Evolutionary conservation across 805 yeast species (phyloP), one percentile per base, ranked within the genome.

Genomic region (Metschnikowia koreensis): DNA sequence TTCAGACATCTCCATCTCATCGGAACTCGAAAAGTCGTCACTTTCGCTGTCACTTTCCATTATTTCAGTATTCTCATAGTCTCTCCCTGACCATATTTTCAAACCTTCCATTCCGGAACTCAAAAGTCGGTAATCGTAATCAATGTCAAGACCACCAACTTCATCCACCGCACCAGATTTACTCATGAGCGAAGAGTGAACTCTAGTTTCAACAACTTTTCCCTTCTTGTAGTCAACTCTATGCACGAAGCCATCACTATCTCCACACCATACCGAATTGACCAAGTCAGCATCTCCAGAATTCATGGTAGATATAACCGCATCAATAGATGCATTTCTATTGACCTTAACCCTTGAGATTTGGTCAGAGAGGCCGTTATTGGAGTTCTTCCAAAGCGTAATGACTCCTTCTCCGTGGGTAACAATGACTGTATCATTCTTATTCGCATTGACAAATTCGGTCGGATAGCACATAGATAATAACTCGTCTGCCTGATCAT

Each of bases 401-500:
- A 90, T 76, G 12, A 89, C 81, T 3, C 98, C 98, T 63, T 87
- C 94, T 13, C 96, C 90, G 86, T 90, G 91, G 42, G 97, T 93
- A 59, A 92, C 91, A 4, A 86, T 80, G 3, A 84, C 79, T 0
- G 82, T 77, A 16, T 82, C 84, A 48, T 84, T 88, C 44, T 77
- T 79, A 12, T 82, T 78, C 10, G 60, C 68, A 38, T 62, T 66
- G 11, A 66, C 58, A 1, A 80, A 80, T 55, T 86, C 88, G 1
- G 72, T 60, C 1, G 84, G 79, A 70, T 84, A 82, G 38, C 88
- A 73, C 60, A 89, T 86, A 50, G 91, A 77, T 41, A 93, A 69
- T n/a, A 93, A 70, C 64, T 93, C 99, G 63, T 93, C 98, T 59
- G 87, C 97, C 70, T 93, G 99, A 64, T 90, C 92, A 56, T 92